Evolutionary conservation across 306 rosid species (phyloP), one percentile per base, ranked within the genome.

Genomic region (Adenanthera pavonina): DNA sequence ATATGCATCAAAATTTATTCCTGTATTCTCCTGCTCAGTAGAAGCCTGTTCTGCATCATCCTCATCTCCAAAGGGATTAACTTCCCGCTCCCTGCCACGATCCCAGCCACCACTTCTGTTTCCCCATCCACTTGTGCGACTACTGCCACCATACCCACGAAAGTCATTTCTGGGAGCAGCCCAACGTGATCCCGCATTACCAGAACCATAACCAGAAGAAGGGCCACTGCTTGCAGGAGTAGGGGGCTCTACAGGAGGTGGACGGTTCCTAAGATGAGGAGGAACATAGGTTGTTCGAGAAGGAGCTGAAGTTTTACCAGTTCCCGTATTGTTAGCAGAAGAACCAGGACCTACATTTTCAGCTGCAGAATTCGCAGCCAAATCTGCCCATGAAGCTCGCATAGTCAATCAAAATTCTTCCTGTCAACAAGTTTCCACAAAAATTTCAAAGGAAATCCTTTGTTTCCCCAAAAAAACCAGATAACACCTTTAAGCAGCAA

Each of bases 341-440:
- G 87, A 79, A 16, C 88, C 92, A 52, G 89, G 40, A 77, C 87
- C 82, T 78, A 65, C 88, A 82, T 82, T 87, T 64, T 91, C 94
- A 77, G 91, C 89, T 70, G 88, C 88, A 73, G 94, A 85, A 81
- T 84, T 91, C 36, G 94, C 94, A 74, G 92, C 92, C 85, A 89
- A 77, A 84, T 91, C 94, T 78, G 94, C 94, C 94, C 94, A 91
- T 70, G 94, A 91, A 86, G 87, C 53, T 84, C 92, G 89, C 89
- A 87, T 88, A 79, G 83, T 89, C 82, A 87, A 83, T 65, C 81
- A 75, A 79, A 53, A 86, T 82, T 79, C 70, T 77, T 71, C 19
- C 49, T 74, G 83, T 48, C 80, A 16, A 68, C 70, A 73, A 72
- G 65, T 35, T 25, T 75, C 80, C 66, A 41, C 9, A 48, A 67